Evolutionary conservation across 108 stramenopile genomes (phyloP).

Genomic region (Cyclotella atomus): DNA sequence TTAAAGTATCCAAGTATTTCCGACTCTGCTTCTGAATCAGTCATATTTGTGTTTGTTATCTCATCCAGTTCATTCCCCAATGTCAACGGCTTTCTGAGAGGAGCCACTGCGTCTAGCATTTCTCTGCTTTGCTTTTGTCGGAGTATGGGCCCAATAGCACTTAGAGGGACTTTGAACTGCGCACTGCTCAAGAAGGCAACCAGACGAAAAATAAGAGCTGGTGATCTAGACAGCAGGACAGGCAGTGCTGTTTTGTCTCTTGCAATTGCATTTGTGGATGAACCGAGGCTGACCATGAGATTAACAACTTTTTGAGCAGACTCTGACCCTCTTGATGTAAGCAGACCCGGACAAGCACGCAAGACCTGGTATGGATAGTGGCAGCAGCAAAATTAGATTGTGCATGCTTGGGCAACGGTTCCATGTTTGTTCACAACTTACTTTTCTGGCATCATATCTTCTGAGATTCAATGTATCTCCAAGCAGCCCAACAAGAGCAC

Average conservation of each 20-base stretch:
- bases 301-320: constrained; percentile 66
- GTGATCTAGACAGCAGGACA: constrained; percentile 63
- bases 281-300: constrained; percentile 66
- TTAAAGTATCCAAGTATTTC: constrained; percentile 27
- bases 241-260: constrained; percentile 73
- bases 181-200: constrained; percentile 73
- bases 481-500: constrained; percentile 54
- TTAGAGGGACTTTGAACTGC: constrained; percentile 61
- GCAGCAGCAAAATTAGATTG: background rate
- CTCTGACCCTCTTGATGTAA: constrained; percentile 67
- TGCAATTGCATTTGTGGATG: constrained; percentile 62
- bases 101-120: constrained; percentile 69
- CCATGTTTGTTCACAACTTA: background rate
- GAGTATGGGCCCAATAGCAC: constrained; percentile 69
- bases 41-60: background rate
- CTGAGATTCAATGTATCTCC: constrained; percentile 56
- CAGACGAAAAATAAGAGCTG: constrained; percentile 73
- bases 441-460: constrained; percentile 69
- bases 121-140: constrained; percentile 54
- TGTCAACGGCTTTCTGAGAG: constrained; percentile 36
- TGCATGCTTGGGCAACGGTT: background rate
- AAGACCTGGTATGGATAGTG: constrained; percentile 52
- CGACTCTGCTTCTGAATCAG: constrained; percentile 3
- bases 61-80: constrained; percentile 3
- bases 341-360: constrained; percentile 63